Base-by-base conservation (phyloP, 495 filamentous ascomycete species). In the Tuber calosporum region DNA sequence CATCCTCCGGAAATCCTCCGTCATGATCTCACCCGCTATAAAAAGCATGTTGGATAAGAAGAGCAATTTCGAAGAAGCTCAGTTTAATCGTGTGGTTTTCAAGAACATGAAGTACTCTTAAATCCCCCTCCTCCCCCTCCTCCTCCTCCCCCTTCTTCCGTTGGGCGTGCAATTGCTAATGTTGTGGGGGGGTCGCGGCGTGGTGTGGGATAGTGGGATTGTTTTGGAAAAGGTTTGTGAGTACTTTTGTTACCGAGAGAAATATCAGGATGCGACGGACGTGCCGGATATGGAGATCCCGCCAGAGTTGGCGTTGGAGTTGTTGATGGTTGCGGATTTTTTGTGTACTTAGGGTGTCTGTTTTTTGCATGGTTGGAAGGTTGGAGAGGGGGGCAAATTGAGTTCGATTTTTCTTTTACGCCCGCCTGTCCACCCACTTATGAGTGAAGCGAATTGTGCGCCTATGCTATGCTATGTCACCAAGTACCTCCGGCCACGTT, bases 281-380 rank as follows among this genome's bases (percentile, higher is more conserved):
- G 92, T 97, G 34, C 88, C 92, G 7, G 95, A 99, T 82, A 93
- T 97, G 92, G 93, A 97, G 30, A 87, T 92, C 36, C 88, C 91
- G 42, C 85, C 88, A 0, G 90, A 94, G 82, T 76, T 95, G 66
- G 90, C 90, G 79, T 80, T 97, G 80, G 89, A 97, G 82, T 82
- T 97, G 79, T 83, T 97, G 80, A 91, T 93, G 86, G 90, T 91
- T 38, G 89, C 92, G 66, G 90, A 97, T 85, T 94, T 81, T 74
- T 39, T 81, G 36, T 77, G 81, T 69, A 80, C 77, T 19, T 81
- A 79, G 36, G 13, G 9, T 1, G 30, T 30, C n/a, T 26, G 9
- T 1, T 26, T 45, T 20, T 45, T 45, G 43, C 0, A n/a, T n/a
- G 8, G 22, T 38, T 19, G 17, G 20, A 42, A 34, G 37, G 45